Percentiles rank a stretch among this genome's conserved stretches.
Evolutionary conservation across 352 stramenopile genomes (phyloP).

Genomic region (Blastocystis sp.): DNA sequence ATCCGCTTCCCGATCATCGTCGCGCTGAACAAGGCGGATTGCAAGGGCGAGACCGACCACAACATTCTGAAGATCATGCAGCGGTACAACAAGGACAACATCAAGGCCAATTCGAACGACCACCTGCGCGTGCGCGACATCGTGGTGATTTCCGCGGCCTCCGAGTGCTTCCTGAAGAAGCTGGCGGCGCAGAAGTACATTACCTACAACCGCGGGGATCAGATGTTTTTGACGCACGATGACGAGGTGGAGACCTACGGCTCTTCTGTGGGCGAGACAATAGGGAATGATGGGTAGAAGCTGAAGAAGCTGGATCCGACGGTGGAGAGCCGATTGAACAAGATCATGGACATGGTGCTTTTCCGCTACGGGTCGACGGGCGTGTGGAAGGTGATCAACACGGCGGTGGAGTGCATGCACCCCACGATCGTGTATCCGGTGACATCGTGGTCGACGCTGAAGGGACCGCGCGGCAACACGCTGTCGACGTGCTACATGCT

Average conservation of each 20-base stretch:
- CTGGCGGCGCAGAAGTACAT: conserved; percentile 80
- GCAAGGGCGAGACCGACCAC: conserved; percentile 80
- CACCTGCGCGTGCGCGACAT: conserved; percentile 60
- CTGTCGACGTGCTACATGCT: conserved; percentile 68
- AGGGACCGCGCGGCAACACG: conserved; percentile 43
- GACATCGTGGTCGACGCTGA: conserved; percentile 82
- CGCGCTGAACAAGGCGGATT: conserved; percentile 84
- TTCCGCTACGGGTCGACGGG: conserved; percentile 83
- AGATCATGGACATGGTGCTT: conserved; percentile 84
- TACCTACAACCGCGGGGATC: conserved; percentile 81
- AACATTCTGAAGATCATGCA: conserved; percentile 84
- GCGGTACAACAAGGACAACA: conserved; percentile 77
- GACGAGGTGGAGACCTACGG: conserved; percentile 74
- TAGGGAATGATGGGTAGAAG: conserved; percentile 64
- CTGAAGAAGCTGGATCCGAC: conserved; percentile 80
- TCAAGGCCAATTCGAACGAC: conserved; percentile 23
- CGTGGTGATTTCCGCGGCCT: conserved; percentile 73
- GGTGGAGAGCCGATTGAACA: conserved; percentile 79
- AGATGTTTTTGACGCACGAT: conserved; percentile 80
- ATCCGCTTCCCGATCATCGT: conserved; percentile 83
- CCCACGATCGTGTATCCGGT: conserved; percentile 82
- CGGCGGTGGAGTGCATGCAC: conserved; percentile 78
- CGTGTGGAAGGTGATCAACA: conserved; percentile 82
- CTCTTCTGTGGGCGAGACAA: not conserved
- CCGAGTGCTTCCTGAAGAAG: conserved; percentile 77